Conservation (phyloP, 2,329 filamentous ascomycete genomes). For the Elsinoe ampelina region DNA sequence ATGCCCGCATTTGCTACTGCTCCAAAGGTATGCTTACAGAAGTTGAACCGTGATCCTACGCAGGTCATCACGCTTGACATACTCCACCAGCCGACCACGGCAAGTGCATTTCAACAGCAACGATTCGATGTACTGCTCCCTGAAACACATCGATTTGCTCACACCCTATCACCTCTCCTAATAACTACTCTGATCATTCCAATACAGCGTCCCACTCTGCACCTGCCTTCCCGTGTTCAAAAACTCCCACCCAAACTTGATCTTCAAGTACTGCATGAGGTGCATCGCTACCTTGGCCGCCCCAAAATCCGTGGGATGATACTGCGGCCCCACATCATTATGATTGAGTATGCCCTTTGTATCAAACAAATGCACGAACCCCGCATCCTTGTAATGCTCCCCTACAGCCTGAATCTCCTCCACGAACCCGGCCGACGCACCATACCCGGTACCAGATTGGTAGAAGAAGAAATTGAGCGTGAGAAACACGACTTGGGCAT, state of each 20-base stretch:
- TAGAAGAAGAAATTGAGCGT: slow-evolving; percentile 46
- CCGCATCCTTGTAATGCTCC: slow-evolving; percentile 23
- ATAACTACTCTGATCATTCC: slow-evolving; percentile 15
- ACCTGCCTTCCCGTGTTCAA: slow-evolving; percentile 48
- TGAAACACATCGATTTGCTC: background rate
- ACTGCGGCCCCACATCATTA: slow-evolving; percentile 51
- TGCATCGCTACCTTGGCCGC: slow-evolving; percentile 54
- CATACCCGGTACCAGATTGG: slow-evolving; percentile 42
- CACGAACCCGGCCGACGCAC: slow-evolving; percentile 18
- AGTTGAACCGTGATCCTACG: too few relatives aligned
- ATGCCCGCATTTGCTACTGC: background rate
- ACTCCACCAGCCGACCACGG: too few relatives aligned
- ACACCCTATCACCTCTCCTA: background rate
- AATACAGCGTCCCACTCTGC: slow-evolving; percentile 24
- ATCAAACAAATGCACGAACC: slow-evolving; percentile 53
- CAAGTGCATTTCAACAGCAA: too few relatives aligned
- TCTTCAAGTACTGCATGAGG: slow-evolving; percentile 47
- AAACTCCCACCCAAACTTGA: slow-evolving; percentile 49
- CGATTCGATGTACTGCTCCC: too few relatives aligned
- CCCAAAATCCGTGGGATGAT: slow-evolving; percentile 53
- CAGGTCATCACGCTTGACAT: too few relatives aligned
- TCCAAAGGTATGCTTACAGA: background rate
- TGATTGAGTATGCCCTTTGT: slow-evolving; percentile 53
- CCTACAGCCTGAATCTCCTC: slow-evolving; percentile 1
- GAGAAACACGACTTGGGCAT: slow-evolving; percentile 33